phyloP scores from a whole-genome alignment of 768 basidiomycete genomes.

The Rhodotorula graminis region DNA sequence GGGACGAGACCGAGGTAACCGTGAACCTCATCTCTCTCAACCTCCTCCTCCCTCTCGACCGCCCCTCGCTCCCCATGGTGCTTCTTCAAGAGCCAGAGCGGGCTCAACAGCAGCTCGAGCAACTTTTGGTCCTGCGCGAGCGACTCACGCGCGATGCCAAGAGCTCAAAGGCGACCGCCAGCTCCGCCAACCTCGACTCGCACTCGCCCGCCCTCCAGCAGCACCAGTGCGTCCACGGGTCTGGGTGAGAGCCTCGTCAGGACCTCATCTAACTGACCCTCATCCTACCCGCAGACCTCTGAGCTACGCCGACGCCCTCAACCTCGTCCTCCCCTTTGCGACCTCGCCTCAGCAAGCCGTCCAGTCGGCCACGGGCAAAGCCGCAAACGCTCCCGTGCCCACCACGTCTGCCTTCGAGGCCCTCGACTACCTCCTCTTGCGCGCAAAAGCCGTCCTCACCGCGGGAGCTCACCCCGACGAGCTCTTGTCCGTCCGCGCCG shows the following conservation, averaged over 20 bases:
- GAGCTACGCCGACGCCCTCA: conserved; percentile 10
- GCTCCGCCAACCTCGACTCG: not conserved
- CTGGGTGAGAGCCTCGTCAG: too few species aligned
- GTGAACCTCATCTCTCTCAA: not conserved
- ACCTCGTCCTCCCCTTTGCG: conserved; percentile 12
- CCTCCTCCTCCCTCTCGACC: not conserved
- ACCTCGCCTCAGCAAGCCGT: not conserved
- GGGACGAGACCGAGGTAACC: too few species aligned
- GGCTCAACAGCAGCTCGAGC: not conserved
- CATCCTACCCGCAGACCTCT: not conserved
- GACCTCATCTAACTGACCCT: too few species aligned
- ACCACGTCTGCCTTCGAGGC: conserved; percentile 27
- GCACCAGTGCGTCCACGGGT: not conserved
- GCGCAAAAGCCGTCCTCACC: not conserved
- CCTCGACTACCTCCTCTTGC: conserved; percentile 27
- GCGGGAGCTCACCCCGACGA: not conserved
- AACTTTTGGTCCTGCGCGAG: not conserved
- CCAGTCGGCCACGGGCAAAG: not conserved
- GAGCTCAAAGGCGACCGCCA: not conserved
- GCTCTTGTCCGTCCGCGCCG: not conserved
- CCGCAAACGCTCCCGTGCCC: not conserved
- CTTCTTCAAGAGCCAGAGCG: rapidly evolving
- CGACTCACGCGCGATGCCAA: not conserved
- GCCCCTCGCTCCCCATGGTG: not conserved
- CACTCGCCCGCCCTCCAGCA: not conserved